Evolutionary conservation across 805 yeast species (phyloP).

Genomic region (Kodamaea restingae): DNA sequence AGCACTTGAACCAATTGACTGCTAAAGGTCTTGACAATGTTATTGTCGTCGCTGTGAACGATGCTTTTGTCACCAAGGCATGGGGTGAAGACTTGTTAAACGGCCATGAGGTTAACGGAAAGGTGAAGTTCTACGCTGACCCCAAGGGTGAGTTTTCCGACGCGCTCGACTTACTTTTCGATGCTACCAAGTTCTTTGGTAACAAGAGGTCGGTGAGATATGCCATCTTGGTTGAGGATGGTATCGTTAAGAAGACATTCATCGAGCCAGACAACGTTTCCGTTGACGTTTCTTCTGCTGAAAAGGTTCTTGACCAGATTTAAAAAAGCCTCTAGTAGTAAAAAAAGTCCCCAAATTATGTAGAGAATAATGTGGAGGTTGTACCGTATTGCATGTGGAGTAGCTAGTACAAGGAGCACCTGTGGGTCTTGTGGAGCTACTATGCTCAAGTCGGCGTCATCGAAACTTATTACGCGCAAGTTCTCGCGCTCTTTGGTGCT

Average conservation of each 20-base stretch:
- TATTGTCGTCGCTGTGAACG: conserved; percentile 76
- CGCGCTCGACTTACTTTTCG: conserved; percentile 64
- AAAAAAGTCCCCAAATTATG: background rate
- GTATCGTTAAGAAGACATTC: conserved; percentile 60
- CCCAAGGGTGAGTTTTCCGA: conserved; percentile 70
- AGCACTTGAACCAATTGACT: conserved; percentile 46
- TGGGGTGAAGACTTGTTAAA: conserved; percentile 53
- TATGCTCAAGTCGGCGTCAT: no score
- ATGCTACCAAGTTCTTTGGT: conserved; percentile 75
- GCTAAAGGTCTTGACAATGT: conserved; percentile 63
- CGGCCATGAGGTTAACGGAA: conserved; percentile 18
- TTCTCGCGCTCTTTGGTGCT: no score
- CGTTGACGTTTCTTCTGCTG: conserved; percentile 51
- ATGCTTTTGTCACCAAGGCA: conserved; percentile 78
- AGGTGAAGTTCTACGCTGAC: conserved; percentile 68
- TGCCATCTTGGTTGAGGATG: conserved; percentile 72
- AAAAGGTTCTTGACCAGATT: conserved; percentile 36
- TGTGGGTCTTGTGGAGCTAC: no score
- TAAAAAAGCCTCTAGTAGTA: no score
- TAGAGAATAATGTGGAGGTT: no score
- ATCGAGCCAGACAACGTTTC: conserved; percentile 81
- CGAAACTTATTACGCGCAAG: no score
- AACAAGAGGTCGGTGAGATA: conserved; percentile 70
- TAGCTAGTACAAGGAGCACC: no score
- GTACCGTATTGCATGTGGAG: no score